These are phyloP conservation scores for Aurinia saxatilis DNA, from an alignment of 345 rosid genomes.

Conservation along the genomic window DNA sequence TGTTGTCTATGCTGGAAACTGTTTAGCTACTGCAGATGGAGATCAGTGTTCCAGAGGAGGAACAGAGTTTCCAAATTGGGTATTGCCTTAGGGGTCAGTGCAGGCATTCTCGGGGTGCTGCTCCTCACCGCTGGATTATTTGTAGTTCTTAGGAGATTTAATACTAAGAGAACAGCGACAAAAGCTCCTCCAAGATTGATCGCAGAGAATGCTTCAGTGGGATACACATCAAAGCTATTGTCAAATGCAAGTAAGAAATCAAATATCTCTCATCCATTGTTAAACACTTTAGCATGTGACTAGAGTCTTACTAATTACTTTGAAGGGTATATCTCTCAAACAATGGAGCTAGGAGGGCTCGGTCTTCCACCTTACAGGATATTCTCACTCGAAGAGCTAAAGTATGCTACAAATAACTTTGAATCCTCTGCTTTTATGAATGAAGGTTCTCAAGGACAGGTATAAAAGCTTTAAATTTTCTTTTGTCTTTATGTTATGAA, in stretches of 20 bases:
- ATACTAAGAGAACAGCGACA: constrained; percentile 24
- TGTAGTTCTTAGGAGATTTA: constrained; percentile 37
- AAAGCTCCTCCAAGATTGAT: constrained; percentile 52
- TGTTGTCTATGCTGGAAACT: constrained; percentile 52
- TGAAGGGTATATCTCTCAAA: no score
- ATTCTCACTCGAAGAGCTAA: constrained; percentile 83
- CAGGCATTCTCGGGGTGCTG: constrained; percentile 51
- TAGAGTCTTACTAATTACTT: constrained; percentile 2
- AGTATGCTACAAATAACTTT: constrained; percentile 78
- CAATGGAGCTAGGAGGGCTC: constrained; percentile 82
- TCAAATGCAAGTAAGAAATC: constrained; percentile 74
- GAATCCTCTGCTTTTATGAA: constrained; percentile 85
- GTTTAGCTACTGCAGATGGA: constrained; percentile 42
- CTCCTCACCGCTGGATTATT: constrained; percentile 43
- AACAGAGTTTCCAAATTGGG: constrained; percentile 30
- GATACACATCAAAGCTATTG: constrained; percentile 71
- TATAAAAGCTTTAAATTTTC: constrained; percentile 18
- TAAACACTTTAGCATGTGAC: not conserved
- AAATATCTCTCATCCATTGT: not conserved
- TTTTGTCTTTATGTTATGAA: not conserved
- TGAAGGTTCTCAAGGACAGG: constrained; percentile 93
- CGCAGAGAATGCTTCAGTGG: constrained; percentile 58
- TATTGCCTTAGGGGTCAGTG: constrained; percentile 47
- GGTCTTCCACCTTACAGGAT: constrained; percentile 82
- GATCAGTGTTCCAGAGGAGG: constrained; percentile 56